A percentile compares a stretch with the other conserved stretches of the same genome.
Conservation (phyloP, 805 yeast genomes). For the Nakazawaea ernobii region DNA sequence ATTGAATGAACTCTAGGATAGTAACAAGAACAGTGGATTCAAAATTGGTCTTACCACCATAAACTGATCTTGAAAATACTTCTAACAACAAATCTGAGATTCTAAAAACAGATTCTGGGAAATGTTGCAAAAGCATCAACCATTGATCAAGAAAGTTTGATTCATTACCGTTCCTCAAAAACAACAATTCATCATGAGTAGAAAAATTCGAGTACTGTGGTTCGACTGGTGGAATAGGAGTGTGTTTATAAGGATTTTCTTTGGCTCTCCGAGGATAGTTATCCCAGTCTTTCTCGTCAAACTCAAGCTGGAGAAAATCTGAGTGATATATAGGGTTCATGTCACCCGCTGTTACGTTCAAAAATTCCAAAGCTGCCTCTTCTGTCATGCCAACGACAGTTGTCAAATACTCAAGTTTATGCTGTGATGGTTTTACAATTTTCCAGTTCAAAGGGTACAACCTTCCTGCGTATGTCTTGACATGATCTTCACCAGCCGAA, state of each 20-base stretch:
- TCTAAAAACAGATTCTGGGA: slow-evolving; percentile 28
- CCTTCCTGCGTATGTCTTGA: slow-evolving; percentile 27
- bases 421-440: slow-evolving; percentile 35
- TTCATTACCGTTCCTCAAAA: slow-evolving; percentile 30
- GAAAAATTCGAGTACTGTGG: slow-evolving; percentile 33
- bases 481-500: slow-evolving; percentile 28
- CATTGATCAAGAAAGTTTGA: slow-evolving; percentile 34
- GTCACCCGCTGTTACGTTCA: slow-evolving; percentile 18
- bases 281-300: slow-evolving; percentile 28
- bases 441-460: slow-evolving; percentile 31
- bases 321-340: slow-evolving; percentile 16
- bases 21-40: slow-evolving; percentile 30
- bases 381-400: slow-evolving; percentile 25
- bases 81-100: slow-evolving; percentile 34
- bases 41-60: slow-evolving; percentile 27
- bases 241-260: slow-evolving; percentile 18
- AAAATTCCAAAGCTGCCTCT: slow-evolving; percentile 23
- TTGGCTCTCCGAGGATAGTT: slow-evolving; percentile 12
- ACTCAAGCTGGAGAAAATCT: slow-evolving; percentile 15
- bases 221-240: slow-evolving; percentile 23
- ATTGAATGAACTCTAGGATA: slow-evolving; percentile 27
- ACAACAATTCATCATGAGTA: slow-evolving; percentile 35
- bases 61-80: slow-evolving; percentile 27
- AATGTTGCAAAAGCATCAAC: slow-evolving; percentile 36
- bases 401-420: slow-evolving; percentile 26